Base-by-base conservation (phyloP, 108 stramenopile genomes). In the Nannochloropsis salina region DNA sequence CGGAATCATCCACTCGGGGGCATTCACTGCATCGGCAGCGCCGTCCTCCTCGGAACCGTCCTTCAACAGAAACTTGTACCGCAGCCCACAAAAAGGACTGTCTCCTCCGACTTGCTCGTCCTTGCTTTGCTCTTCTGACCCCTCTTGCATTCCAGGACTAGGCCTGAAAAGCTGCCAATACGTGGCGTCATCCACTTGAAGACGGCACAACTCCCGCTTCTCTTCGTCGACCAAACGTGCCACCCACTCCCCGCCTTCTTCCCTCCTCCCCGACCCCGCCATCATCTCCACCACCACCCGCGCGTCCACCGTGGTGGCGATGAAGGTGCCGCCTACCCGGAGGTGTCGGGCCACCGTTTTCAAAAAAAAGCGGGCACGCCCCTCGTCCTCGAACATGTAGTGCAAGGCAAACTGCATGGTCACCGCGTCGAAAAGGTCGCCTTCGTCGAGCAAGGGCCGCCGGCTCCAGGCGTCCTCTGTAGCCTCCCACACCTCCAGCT, bases 331-430 rank as follows among this genome's bases (percentile, higher is more conserved):
- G 8, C 97, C 97, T 79, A 94, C 89, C 42, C 94, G 94, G 8
- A 99, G 86, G 9, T 96, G 89, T 82, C 93, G 88, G 82, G 94
- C 94, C 6, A 98, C 95, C 9, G 96, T 95, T 41, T 93, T 91
- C 85, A 99, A 95, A 83, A 98, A 97, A 6, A 93, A 86, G 42
- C 93, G 44, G 6, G 97, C 96, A n/a, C 96, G 92, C 84, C 92
- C 89, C 80, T 92, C 84, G 8, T 94, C 94, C 20, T 93, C 92
- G 92, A 96, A 97, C 97, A 98, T 97, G 92, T 99, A 99, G 87
- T 99, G 99, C 84, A 99, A 94, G 9, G 99, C 97, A 91, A 99
- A 98, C 90, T 99, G 99, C 86, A 97, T 97, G 42, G 93, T 94
- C 5, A 96, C 95, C 6, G 97, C 94, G 90, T 98, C 96, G 87